Evolutionary conservation across 2,329 filamentous ascomycete species (phyloP), one percentile per base, ranked within the genome.

Genomic region (Ascochyta pisi): DNA sequence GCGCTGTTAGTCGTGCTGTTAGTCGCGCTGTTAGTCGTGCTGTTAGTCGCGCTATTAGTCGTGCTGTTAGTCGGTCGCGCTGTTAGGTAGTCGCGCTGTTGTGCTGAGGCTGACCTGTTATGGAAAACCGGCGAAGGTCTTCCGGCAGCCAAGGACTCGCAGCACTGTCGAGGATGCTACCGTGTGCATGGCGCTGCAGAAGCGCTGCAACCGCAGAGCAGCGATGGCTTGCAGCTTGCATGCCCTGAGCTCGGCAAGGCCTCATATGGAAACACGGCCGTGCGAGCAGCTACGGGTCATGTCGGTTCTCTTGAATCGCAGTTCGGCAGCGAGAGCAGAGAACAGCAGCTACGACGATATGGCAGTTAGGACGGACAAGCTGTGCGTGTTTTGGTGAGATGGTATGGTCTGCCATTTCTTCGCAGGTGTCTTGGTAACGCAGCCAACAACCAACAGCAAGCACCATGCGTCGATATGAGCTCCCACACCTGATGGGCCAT

Each of bases 201-300:
- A 67, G 65, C 69, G 69, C 67, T 69, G 62, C 54, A 70, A 65
- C 66, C 68, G 68, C 70, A 65, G 58, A 38, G 33, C 40, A 57
- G 34, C 31, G 16, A 56, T 57, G 47, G 53, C 58, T 34, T 57
- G 61, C 57, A 49, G 53, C 58, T 34, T 57, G 61, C 56, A 49
- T 60, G 48, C 46, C 48, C 42, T 34, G 29, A 53, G 31, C 50
- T 33, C 43, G 38, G 33, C 59, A 53, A 49, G 49, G 47, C 66
- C 65, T 55, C 43, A 62, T 71, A 41, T 58, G 70, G 70, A 58
- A 74, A 51, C 45, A 73, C 63, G 56, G 60, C 70, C 70, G 70
- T 35, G 24, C 43, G 33, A 7, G 48, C 47, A 43, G 46, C 39
- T 50, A 39, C 54, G 58, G 27, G 13, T 15, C 34, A 39, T 39